Evolutionary conservation across 176 grass and related monocot species (phyloP), one percentile per base, ranked within the genome.

Genomic region (Pharus latifolius): DNA sequence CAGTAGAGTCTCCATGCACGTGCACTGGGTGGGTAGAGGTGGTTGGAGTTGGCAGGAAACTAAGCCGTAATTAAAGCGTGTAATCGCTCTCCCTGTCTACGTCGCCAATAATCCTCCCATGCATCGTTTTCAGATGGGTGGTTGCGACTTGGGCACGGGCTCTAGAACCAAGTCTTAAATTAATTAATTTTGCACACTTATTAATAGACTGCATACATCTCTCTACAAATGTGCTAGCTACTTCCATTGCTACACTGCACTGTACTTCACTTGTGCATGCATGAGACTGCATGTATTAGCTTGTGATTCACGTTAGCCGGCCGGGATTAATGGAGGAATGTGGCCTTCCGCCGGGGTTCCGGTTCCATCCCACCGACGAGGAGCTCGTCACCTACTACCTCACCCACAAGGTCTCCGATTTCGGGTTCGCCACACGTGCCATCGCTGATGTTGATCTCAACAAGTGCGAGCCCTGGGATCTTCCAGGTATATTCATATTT

Each of bases 381-480:
- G n/a, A n/a, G n/a, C n/a, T n/a, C n/a, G 30, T 74, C 19, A 74
- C 75, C 13, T 78, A 78, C 52, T 78, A 78, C 69, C 82, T 78
- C 83, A 75, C 76, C 48, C 77, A 56, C 70, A 85, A 85, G 83
- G 83, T 80, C 63, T 75, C 76, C 30, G 83, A 85, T 56, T 85
- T 85, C 70, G 23, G 37, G 38, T 85, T 85, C 76, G 1, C 56
- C 70, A 85, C 83, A 6, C 70, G 70, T 25, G 78, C 91, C 62
- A 51, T 91, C 40, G 60, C 85, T 29, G 88, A 91, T 72, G 83
- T 91, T 43, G 83, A 91, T 48, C 88, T 91, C 76, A 91, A 91
- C 80, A 91, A 87, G 88, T 91, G 84, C 57, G 88, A 91, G 31
- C 88, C 88, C 49, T 91, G 83, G 84, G 88, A 91, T 35, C 84